phyloP scores from a whole-genome alignment of 768 basidiomycete species.

The Leucocoprinus leucothites region DNA sequence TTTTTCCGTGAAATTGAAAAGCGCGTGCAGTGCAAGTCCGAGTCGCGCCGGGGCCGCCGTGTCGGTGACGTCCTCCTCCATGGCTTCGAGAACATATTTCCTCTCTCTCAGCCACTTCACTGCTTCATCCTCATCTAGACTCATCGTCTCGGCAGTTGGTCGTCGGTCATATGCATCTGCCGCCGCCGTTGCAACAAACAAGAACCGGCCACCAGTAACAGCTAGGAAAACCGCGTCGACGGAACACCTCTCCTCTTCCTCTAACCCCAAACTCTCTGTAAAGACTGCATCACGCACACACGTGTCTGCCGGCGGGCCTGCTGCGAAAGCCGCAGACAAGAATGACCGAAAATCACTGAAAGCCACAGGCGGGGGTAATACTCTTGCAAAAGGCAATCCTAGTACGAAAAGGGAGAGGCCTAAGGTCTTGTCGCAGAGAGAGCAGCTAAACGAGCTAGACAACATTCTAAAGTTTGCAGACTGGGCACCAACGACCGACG shows the following conservation, averaged over 20 bases:
- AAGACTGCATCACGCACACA: slow-evolving; percentile 1
- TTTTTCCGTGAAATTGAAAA: not conserved
- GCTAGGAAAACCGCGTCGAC: slow-evolving; percentile 8
- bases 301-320: not conserved
- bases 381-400: not conserved
- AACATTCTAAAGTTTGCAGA: slow-evolving; percentile 30
- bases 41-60: slow-evolving; percentile 1
- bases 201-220: slow-evolving; percentile 3
- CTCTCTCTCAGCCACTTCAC: slow-evolving; percentile 11
- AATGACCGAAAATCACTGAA: too few relatives aligned
- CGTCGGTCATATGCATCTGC: slow-evolving; percentile 5
- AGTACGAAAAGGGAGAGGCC: not conserved
- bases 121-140: not conserved
- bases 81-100: slow-evolving; percentile 15
- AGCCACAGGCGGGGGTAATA: not conserved
- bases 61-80: slow-evolving; percentile 2
- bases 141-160: not conserved
- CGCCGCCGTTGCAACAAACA: not conserved
- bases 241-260: not conserved
- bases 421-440: slow-evolving; percentile 21
- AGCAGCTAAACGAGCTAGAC: slow-evolving; percentile 35
- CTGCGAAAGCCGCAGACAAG: not conserved
- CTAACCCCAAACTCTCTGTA: not conserved
- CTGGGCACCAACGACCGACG: slow-evolving; percentile 34
- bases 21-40: not conserved